These are phyloP conservation scores for Erodium maritimum DNA, from an alignment of 345 rosid genomes.

Conservation along the genomic window DNA sequence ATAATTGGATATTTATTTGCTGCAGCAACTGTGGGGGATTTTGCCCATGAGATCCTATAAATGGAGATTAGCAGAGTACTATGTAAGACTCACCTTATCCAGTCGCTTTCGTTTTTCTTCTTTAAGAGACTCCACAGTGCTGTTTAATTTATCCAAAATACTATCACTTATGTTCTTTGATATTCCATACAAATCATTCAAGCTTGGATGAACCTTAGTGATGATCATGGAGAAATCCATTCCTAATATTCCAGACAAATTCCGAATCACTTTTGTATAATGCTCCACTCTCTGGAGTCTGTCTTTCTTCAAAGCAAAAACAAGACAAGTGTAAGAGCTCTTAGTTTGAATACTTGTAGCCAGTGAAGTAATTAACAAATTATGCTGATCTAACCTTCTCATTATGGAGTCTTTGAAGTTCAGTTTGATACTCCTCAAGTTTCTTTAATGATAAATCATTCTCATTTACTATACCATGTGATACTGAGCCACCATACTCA, in stretches of 20 bases:
- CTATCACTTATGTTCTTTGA: constrained; percentile 83
- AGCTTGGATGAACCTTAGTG: constrained; percentile 89
- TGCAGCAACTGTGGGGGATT: neutral
- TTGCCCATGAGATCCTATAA: no score
- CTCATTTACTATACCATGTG: constrained; percentile 53
- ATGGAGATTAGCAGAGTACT: no score
- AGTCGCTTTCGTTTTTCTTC: constrained; percentile 69
- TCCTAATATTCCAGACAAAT: constrained; percentile 61
- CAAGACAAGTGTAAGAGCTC: neutral
- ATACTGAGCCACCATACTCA: constrained; percentile 48
- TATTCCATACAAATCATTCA: constrained; percentile 81
- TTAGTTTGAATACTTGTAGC: neutral
- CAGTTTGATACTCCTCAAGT: constrained; percentile 78
- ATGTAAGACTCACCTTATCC: constrained; percentile 55
- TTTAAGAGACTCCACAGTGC: constrained; percentile 68
- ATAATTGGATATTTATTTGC: neutral
- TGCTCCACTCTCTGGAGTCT: constrained; percentile 80
- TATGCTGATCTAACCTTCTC: constrained; percentile 52
- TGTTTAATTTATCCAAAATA: constrained; percentile 64
- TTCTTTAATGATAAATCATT: constrained; percentile 83
- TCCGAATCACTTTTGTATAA: constrained; percentile 46
- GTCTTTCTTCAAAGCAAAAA: constrained; percentile 42
- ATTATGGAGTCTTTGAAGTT: constrained; percentile 70
- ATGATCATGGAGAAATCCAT: constrained; percentile 91
- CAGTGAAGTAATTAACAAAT: neutral